Evolutionary conservation across 2,329 filamentous ascomycete genomes (phyloP), one percentile per base, ranked within the genome.

Genomic region (Beauveria bassiana): DNA sequence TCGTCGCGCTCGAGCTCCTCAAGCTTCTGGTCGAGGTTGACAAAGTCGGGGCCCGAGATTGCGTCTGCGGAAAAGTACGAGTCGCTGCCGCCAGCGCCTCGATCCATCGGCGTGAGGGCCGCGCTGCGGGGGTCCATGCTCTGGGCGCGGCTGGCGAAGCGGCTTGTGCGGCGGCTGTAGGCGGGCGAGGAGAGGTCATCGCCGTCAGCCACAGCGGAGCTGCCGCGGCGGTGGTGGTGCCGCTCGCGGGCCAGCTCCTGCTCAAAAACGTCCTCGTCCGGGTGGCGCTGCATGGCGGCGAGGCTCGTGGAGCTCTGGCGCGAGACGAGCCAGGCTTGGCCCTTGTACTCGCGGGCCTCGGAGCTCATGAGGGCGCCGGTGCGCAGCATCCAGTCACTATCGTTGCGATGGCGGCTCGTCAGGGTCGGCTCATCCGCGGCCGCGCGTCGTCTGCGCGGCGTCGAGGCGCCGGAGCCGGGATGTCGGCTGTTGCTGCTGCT

Each of bases 311-410:
- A 87, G 69, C 84, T 87, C 60, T 82, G 83, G 52, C 85, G 79
- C 26, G 85, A 84, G n/a, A 83, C 77, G 22, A 90, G 79, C 87
- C 87, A 90, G 16, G 81, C 75, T 71, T 89, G 86, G 16, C 87
- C 87, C 72, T 89, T 89, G 68, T 78, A 86, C 69, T 89, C 86
- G 61, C 86, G 78, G 20, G 85, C 78, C 69, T 86, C 84, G 57
- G 79, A 81, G 61, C 82, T 82, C 66, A 89, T 81, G 52, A 86
- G 70, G 7, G 84, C 84, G 52, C 86, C 86, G 0, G 85, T 81
- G 34, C 86, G 80, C 26, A 87, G 76, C 51, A 89, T 74, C 86
- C 86, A 89, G 72, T 88, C 86, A 61, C 81, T 83, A 66, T 86
- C 80, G 61, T 75, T 75, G 43, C 72, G 72, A 64, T 80, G 76